Evolutionary conservation across 257 asterid species (phyloP).

Genomic region (Echites panduratus): DNA sequence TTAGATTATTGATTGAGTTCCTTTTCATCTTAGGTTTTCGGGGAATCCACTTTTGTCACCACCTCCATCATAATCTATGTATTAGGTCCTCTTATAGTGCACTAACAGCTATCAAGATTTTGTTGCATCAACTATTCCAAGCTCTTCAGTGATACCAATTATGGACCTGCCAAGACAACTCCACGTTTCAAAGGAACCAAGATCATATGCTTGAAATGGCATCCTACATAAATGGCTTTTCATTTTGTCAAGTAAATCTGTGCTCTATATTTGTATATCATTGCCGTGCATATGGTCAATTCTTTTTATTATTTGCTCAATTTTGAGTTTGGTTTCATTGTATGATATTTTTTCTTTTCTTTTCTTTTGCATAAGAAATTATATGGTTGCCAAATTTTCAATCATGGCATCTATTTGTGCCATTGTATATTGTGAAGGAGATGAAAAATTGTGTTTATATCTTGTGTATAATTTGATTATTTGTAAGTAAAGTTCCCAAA

Average conservation of each 20-base stretch:
- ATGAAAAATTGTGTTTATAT: constrained; percentile 2
- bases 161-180: constrained; percentile 1
- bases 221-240: neutral
- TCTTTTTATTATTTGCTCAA: neutral
- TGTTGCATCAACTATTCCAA: constrained; percentile 2
- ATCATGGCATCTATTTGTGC: constrained; percentile 9
- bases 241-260: constrained; percentile 2
- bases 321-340: neutral
- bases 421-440: constrained; percentile 11
- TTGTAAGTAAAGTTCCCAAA: neutral
- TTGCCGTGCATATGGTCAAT: neutral
- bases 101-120: constrained; percentile 8
- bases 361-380: constrained; percentile 2
- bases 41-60: constrained; percentile 69
- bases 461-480: neutral
- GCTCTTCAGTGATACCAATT: constrained; percentile 10
- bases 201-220: constrained; percentile 8
- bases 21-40: constrained; percentile 42
- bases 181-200: neutral
- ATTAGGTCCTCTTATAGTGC: constrained; percentile 3
- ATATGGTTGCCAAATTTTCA: neutral
- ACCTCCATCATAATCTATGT: constrained; percentile 29
- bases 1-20: constrained; percentile 6
- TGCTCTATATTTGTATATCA: neutral
- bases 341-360: neutral